Evolutionary conservation across 2,329 filamentous ascomycete species (phyloP), one percentile per base, ranked within the genome.

Genomic region (Fusarium continuum): DNA sequence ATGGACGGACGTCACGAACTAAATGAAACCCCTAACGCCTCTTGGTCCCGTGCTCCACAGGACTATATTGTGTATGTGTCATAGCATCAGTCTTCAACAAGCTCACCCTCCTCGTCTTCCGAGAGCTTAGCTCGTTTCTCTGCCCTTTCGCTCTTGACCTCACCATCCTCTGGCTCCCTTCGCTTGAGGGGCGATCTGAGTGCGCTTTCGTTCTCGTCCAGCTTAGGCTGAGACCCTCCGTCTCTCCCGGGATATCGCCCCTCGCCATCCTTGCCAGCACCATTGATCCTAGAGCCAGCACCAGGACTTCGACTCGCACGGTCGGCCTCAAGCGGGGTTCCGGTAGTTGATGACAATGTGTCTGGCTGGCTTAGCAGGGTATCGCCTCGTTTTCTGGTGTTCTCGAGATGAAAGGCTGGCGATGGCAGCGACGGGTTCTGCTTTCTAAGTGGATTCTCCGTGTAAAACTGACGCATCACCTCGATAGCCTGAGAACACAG

Each of bases 401-500:
- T 82, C 68, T 86, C 84, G 36, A 88, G 78, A 56, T 79, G 79
- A 66, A 86, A 87, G 8, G 79, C 79, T 9, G 85, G 84, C 26
- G 84, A 86, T 29, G 81, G 71, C 75, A 83, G 57, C 70, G 82
- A 77, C 47, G 82, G 79, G 65, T 85, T 83, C 67, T 82, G 79
- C 74, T 86, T 86, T 64, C 80, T 79, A 53, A 88, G 78, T 40
- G 87, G 87, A 73, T 89, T 89, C 73, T 89, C 86, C 35, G 76
- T 79, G 73, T 88, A 89, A 70, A 88, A 89, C 59, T 85, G 86
- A 29, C 87, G 85, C 81, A 97, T 90, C 49, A 91, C 83, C 50
- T 90, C 88, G 68, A 93, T 91, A 5, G 92, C 92, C 68, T 84
- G 84, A 35, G 84, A 79, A 62, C 96, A 91, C 61, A 90, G 86